Conservation (phyloP, 2,329 filamentous ascomycete species). For the Aureobasidium sp. region DNA sequence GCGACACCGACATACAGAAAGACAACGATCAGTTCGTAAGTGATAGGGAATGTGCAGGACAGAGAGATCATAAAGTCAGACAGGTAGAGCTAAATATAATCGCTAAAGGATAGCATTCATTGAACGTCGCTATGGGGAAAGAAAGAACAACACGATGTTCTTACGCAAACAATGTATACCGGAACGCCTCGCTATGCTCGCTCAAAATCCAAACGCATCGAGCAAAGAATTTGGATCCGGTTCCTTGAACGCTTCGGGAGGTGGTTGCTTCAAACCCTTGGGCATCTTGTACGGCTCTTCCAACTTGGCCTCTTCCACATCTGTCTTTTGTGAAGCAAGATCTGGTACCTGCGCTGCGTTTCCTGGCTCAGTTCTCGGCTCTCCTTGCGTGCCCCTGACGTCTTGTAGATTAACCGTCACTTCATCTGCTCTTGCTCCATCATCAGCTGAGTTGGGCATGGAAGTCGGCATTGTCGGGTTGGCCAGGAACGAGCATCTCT, state of each 20-base stretch:
- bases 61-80: too few relatives aligned
- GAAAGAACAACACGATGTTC: too few relatives aligned
- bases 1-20: too few relatives aligned
- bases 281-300: conserved; percentile 12
- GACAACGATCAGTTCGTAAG: too few relatives aligned
- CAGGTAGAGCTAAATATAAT: too few relatives aligned
- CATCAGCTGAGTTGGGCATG: background rate
- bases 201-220: conserved; percentile 85
- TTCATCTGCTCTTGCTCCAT: background rate
- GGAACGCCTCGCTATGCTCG: background rate
- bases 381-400: background rate
- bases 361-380: background rate
- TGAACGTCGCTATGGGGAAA: too few relatives aligned
- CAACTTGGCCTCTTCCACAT: too few relatives aligned
- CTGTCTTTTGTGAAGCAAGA: too few relatives aligned
- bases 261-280: conserved; percentile 40
- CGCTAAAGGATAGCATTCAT: too few relatives aligned
- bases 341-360: too few relatives aligned
- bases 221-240: conserved; percentile 83
- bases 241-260: conserved; percentile 77
- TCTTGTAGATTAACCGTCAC: background rate
- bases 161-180: too few relatives aligned
- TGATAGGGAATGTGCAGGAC: too few relatives aligned
- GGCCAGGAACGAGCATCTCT: background rate
- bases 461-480: conserved; percentile 7